Conservation (phyloP, 306 rosid species). For the Vicia sativa region DNA sequence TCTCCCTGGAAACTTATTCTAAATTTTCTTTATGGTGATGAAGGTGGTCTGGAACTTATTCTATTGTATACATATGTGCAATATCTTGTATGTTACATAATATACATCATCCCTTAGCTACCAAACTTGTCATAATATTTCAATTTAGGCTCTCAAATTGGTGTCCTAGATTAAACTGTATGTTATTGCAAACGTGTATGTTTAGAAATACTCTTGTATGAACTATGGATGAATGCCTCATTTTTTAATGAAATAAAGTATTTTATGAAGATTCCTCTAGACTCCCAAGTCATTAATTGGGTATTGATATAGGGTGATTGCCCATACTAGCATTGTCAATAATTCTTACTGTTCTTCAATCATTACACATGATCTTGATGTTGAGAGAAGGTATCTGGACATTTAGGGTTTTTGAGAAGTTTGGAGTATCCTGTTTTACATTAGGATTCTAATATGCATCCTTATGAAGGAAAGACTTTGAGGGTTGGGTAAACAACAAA, state of each 20-base stretch:
- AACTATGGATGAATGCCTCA: slow-evolving; percentile 26
- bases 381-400: background rate
- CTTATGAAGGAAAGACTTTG: background rate
- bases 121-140: slow-evolving; percentile 14
- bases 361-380: background rate
- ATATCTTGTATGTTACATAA: slow-evolving; percentile 28
- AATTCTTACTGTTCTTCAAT: background rate
- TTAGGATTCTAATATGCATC: background rate
- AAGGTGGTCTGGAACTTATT: slow-evolving; percentile 23
- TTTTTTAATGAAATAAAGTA: slow-evolving; percentile 44
- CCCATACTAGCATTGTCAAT: background rate
- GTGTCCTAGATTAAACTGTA: slow-evolving; percentile 35
- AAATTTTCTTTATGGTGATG: slow-evolving; percentile 14
- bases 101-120: slow-evolving; percentile 28
- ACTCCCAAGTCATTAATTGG: background rate
- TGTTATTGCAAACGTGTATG: slow-evolving; percentile 6
- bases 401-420: background rate
- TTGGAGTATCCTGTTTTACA: background rate
- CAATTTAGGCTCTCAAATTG: slow-evolving; percentile 36
- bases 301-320: background rate
- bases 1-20: slow-evolving; percentile 22
- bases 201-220: slow-evolving; percentile 26
- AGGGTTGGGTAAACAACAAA: background rate
- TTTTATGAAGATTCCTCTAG: background rate
- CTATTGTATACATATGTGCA: slow-evolving; percentile 35